phyloP scores from a whole-genome alignment of 768 basidiomycete species.

The Leccinum broughii region DNA sequence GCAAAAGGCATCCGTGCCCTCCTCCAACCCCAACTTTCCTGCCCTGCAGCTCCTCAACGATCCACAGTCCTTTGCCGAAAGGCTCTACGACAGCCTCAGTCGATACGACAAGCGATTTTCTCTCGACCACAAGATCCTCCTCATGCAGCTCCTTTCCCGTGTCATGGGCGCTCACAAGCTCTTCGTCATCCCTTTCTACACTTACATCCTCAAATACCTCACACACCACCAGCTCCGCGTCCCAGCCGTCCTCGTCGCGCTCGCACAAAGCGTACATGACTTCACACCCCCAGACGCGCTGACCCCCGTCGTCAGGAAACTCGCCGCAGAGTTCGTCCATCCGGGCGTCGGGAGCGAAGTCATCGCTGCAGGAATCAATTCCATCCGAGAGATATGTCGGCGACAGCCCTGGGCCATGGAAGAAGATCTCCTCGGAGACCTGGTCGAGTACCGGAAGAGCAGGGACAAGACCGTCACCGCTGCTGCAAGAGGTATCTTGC shows the following conservation, averaged over 20 bases:
- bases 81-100: slow-evolving; percentile 81
- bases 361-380: slow-evolving; percentile 94
- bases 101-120: slow-evolving; percentile 93
- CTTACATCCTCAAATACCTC: slow-evolving; percentile 93
- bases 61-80: slow-evolving; percentile 94
- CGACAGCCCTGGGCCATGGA: slow-evolving; percentile 98
- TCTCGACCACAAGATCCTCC: slow-evolving; percentile 93
- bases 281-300: slow-evolving; percentile 93
- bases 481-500: slow-evolving; percentile 84
- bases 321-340: slow-evolving; percentile 96
- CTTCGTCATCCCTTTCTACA: slow-evolving; percentile 92
- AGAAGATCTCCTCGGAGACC: slow-evolving; percentile 86
- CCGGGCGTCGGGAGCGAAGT: slow-evolving; percentile 96
- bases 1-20: slow-evolving; percentile 23
- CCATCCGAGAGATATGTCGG: slow-evolving; percentile 91
- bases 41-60: slow-evolving; percentile 92
- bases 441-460: slow-evolving; percentile 94
- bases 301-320: slow-evolving; percentile 84
- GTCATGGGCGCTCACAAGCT: slow-evolving; percentile 93
- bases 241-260: slow-evolving; percentile 88
- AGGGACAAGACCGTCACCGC: slow-evolving; percentile 90
- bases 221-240: slow-evolving; percentile 89
- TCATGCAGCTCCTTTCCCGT: slow-evolving; percentile 95
- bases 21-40: slow-evolving; percentile 70
- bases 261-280: slow-evolving; percentile 94